Conservation (phyloP, 1,284 basidiomycete species). For the Volvariella volvacea region DNA sequence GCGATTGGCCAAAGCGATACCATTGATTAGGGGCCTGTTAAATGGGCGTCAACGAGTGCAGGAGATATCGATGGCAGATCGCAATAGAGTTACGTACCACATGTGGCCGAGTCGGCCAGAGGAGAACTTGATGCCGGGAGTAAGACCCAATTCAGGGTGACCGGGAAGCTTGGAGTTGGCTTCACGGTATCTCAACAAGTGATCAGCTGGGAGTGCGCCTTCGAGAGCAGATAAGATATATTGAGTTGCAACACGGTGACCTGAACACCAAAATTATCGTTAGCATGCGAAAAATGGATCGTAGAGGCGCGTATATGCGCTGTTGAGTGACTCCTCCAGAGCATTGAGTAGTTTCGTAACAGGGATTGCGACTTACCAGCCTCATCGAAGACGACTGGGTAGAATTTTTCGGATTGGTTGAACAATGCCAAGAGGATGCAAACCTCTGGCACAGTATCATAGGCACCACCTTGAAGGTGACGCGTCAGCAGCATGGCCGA, state of each 20-base stretch:
- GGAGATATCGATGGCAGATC: constrained; percentile 2
- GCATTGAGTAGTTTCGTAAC: too few relatives aligned
- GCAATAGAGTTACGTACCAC: constrained; percentile 38
- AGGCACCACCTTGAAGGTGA: constrained; percentile 58
- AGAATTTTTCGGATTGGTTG: constrained; percentile 53
- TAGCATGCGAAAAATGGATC: not conserved
- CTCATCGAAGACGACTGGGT: constrained; percentile 70
- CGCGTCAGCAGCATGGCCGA: not conserved
- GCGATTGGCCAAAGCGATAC: constrained; percentile 71
- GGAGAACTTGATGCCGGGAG: constrained; percentile 82
- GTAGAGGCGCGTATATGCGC: constrained; percentile 4
- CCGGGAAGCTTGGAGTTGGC: constrained; percentile 81
- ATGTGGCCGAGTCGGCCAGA: constrained; percentile 81
- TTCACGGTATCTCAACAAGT: constrained; percentile 77
- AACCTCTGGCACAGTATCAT: constrained; percentile 80
- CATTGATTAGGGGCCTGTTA: constrained; percentile 65
- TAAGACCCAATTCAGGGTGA: constrained; percentile 80
- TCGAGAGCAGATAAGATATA: constrained; percentile 75
- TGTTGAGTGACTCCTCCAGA: too few relatives aligned
- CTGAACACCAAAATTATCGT: constrained; percentile 25
- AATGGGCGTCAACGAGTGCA: constrained; percentile 2
- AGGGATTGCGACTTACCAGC: constrained; percentile 45
- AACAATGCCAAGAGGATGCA: constrained; percentile 69
- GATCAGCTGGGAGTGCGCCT: constrained; percentile 63
- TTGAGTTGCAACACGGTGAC: constrained; percentile 84